Conservation (phyloP, 2,329 filamentous ascomycete genomes). For the Fusarium incarnatum region DNA sequence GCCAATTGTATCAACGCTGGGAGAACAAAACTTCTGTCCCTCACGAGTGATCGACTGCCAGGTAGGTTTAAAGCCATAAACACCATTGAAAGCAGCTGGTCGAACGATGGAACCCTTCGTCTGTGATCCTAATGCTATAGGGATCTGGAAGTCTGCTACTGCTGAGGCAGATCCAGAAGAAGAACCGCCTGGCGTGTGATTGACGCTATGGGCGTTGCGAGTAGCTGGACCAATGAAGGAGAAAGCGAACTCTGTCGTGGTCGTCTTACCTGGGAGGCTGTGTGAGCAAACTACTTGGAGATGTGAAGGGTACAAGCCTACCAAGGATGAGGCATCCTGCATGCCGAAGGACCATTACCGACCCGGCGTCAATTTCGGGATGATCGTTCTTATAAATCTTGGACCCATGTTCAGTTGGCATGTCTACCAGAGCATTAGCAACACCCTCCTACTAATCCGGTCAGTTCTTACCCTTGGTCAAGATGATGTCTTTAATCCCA, state of each 20-base stretch:
- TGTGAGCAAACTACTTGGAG: constrained; percentile 57
- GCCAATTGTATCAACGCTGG: constrained; percentile 72
- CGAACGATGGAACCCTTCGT: constrained; percentile 74
- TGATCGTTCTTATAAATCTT: constrained; percentile 61
- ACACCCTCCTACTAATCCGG: too few relatives aligned
- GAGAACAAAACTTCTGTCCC: constrained; percentile 68
- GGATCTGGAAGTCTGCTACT: constrained; percentile 72
- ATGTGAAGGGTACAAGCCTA: background rate
- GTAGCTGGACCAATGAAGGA: constrained; percentile 62
- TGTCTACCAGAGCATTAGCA: constrained; percentile 51
- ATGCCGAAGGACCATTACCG: constrained; percentile 62
- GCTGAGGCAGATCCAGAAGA: constrained; percentile 75
- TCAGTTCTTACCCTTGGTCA: constrained; percentile 60
- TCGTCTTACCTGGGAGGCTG: constrained; percentile 56
- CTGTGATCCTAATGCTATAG: constrained; percentile 72
- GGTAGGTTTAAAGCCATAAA: constrained; percentile 74
- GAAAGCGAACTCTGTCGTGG: constrained; percentile 67
- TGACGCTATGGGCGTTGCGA: constrained; percentile 70
- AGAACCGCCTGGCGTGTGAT: constrained; percentile 72
- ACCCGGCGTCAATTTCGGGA: constrained; percentile 61
- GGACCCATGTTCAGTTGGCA: constrained; percentile 67
- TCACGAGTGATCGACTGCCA: constrained; percentile 73
- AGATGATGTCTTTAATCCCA: constrained; percentile 70
- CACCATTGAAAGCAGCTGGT: constrained; percentile 72
- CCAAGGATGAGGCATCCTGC: constrained; percentile 67